Base-by-base conservation (phyloP, 2,329 filamentous ascomycete species). In the Neofusicoccum parvum region DNA sequence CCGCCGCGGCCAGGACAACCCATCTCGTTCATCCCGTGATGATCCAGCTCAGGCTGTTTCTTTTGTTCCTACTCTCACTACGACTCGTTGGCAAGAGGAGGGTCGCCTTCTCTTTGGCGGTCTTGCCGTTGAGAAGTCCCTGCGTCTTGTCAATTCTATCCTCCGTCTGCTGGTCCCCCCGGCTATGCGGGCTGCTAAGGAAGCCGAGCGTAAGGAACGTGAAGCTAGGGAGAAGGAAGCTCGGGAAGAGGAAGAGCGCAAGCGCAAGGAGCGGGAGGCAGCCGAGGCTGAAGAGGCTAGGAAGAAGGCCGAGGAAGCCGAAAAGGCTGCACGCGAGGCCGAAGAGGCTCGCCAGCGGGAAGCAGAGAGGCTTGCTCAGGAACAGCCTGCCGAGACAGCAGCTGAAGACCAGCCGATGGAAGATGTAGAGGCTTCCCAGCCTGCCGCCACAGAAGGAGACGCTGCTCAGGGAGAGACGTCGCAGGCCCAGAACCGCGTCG, bases 51-150 rank as follows among this genome's bases (percentile, higher is more conserved):
- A 91, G 70, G 90, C 92, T 12, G 89, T 94, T 32, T 82, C 88
- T 2, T 98, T 98, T 75, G 81, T 84, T 20, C 84, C 92, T 9
- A 86, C 88, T 43, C 83, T 87, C 9, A 98, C 95, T 1, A 82
- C 85, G 64, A 84, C 86, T 62, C 89, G 95, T 67, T 99, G 96
- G 90, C 87, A 91, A 73, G 92, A 97, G 73, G 96, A 98, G 76
- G 90, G 93, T 9, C 89, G 90, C 68, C 88, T 99, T 76, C 84
- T 98, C 0, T 98, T 95, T 76, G 91, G 91, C 32, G 79, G 82
- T 23, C 83, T 80, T 56, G 86, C 89, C 62, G 75, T 86, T 3
- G 93, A 97, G 56, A 91, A 91, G 73, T 86, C 88, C 2, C 83
- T 86, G 67, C 86, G 87, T 62, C 83, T 96, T 15, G 80, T 89